Evolutionary conservation across 345 rosid species (phyloP).

Genomic region (Populus alba): DNA sequence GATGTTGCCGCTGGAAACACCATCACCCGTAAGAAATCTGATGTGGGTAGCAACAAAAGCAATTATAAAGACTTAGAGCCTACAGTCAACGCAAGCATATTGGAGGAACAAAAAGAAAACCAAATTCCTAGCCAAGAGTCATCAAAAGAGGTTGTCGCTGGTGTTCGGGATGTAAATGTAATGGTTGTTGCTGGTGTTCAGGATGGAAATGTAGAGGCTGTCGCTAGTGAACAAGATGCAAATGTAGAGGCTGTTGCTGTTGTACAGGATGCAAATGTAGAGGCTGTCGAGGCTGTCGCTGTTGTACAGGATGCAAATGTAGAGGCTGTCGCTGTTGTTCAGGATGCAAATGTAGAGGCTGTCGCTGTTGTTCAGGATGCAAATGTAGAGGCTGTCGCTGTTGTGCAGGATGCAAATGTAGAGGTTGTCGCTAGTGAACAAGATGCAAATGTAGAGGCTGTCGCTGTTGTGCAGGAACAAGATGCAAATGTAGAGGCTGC

Average conservation of each 20-base stretch:
- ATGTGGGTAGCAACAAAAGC: conserved; percentile 3
- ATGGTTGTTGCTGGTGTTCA: neutral
- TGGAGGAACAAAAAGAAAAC: neutral
- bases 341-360: conserved; percentile 11
- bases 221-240: conserved; percentile 11
- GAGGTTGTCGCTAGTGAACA: neutral
- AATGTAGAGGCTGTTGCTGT: neutral
- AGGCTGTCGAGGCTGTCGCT: neutral
- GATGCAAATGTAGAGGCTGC: conserved; percentile 3
- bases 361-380: neutral
- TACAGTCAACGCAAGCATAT: neutral
- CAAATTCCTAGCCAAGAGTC: neutral
- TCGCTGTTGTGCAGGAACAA: conserved; percentile 11
- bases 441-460: neutral
- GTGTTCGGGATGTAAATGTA: neutral
- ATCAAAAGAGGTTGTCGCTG: neutral
- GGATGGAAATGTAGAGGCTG: neutral
- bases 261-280: neutral
- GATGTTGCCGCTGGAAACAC: conserved; percentile 64
- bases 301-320: neutral
- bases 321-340: neutral
- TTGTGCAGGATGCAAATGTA: too few species aligned
- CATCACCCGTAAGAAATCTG: conserved; percentile 43
- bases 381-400: neutral
- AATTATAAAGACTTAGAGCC: neutral